Conservation (phyloP, 176 grass and related monocot genomes). For the Pontederia crassipes region DNA sequence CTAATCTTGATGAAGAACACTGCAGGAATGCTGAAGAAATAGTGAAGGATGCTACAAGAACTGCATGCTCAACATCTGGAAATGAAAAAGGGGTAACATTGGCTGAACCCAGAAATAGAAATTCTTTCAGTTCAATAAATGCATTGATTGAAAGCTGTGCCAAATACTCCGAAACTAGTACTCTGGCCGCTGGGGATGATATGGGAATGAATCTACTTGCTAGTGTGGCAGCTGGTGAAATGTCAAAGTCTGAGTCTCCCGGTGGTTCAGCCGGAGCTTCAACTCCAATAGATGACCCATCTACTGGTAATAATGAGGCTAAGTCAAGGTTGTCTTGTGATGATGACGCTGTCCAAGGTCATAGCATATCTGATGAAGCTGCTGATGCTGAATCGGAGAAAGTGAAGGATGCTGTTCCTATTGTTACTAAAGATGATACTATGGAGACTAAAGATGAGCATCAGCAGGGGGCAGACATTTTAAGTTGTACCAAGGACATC, state of each 20-base stretch:
- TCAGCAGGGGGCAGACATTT: background rate
- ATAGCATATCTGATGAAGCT: slow-evolving; percentile 22
- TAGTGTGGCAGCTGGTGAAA: slow-evolving; percentile 77
- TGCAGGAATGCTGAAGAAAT: slow-evolving; percentile 30
- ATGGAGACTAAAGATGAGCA: slow-evolving; percentile 13
- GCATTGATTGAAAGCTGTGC: slow-evolving; percentile 76
- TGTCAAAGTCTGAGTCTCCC: slow-evolving; percentile 66
- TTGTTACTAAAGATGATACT: slow-evolving; percentile 20
- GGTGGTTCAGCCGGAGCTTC: slow-evolving; percentile 31
- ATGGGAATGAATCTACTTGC: slow-evolving; percentile 88
- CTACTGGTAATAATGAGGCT: slow-evolving; percentile 23
- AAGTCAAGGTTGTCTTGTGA: slow-evolving; percentile 37
- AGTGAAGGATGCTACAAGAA: slow-evolving; percentile 33
- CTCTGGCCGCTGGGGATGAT: slow-evolving; percentile 62
- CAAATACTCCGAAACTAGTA: slow-evolving; percentile 55
- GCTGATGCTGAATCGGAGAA: slow-evolving; percentile 28
- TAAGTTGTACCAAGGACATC: background rate
- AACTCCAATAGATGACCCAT: slow-evolving; percentile 27
- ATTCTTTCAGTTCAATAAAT: slow-evolving; percentile 70
- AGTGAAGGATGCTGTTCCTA: slow-evolving; percentile 18
- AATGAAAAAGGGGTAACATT: slow-evolving; percentile 39
- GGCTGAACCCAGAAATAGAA: slow-evolving; percentile 27
- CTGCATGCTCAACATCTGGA: slow-evolving; percentile 25
- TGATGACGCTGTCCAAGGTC: slow-evolving; percentile 17
- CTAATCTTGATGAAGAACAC: slow-evolving; percentile 39